Conservation (phyloP, 192 early-diverging fungal genomes). For the Phlyctochytrium bullatum region DNA sequence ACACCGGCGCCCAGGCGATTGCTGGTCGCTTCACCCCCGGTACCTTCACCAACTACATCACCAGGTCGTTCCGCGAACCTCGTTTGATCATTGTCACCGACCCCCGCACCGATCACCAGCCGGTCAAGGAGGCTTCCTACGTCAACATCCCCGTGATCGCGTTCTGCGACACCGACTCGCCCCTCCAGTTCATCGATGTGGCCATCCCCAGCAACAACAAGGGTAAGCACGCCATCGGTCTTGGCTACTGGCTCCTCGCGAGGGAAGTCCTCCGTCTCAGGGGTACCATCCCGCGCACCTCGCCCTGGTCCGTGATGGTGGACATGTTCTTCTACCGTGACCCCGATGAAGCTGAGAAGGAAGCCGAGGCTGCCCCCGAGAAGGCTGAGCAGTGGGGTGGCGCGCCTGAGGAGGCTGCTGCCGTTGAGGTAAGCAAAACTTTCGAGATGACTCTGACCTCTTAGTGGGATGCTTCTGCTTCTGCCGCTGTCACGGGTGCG, state of each 20-base stretch:
- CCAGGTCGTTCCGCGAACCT: conserved; percentile 98
- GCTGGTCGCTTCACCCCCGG: conserved; percentile 99
- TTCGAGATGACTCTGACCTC: background rate
- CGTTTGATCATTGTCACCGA: conserved; percentile 97
- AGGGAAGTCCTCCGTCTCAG: conserved; percentile 98
- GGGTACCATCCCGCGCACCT: conserved; percentile 80
- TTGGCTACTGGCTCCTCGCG: conserved; percentile 95
- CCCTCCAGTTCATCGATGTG: conserved; percentile 92
- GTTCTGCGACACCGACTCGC: conserved; percentile 96
- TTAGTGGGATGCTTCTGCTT: conserved; percentile 25
- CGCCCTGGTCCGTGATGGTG: conserved; percentile 95
- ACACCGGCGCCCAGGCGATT: conserved; percentile 98
- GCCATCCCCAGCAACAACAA: conserved; percentile 99
- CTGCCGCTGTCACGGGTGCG: conserved; percentile 20
- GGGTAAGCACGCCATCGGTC: conserved; percentile 98
- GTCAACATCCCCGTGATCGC: conserved; percentile 99
- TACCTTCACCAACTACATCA: conserved; percentile 99
- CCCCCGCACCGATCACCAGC: conserved; percentile 97
- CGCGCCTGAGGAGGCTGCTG: conserved; percentile 15
- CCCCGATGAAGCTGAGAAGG: conserved; percentile 95
- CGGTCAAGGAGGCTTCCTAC: conserved; percentile 98
- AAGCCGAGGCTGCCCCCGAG: conserved; percentile 48
- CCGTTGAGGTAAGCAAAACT: background rate
- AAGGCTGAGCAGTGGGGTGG: conserved; percentile 10
- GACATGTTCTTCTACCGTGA: conserved; percentile 99